Base-by-base conservation (phyloP, 371 early-diverging fungal species). In the Chytridium lagenaria region DNA sequence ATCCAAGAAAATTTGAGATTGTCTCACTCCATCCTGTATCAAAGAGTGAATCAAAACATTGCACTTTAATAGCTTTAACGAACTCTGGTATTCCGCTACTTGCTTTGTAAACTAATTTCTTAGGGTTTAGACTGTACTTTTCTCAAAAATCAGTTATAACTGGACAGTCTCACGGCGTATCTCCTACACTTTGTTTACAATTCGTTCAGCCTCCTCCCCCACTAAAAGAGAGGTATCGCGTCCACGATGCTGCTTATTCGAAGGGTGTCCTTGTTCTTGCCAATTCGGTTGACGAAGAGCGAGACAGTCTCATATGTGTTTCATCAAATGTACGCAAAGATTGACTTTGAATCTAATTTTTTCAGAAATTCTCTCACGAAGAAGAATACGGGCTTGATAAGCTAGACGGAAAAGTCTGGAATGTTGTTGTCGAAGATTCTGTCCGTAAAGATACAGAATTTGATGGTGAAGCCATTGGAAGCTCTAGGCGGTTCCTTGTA, bases 341-440 rank as follows among this genome's bases (percentile, higher is more conserved):
- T 15, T 22, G n/a, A 7, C 34, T 66, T 31, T 12, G 5, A 3
- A 3, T 44, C 34, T 15, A 66, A 40, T 12, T 10, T 44, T 23
- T 40, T 19, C 28, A 66, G 66, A 23, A 19, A 26, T 40, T 66
- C 34, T 40, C 44, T 16, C 66, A 0, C 67, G 28, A 37, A 26
- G 76, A 76, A 67, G n/a, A 68, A 37, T 68, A 67, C 55, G 76
- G 72, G 1, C 33, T 34, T 10, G 49, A 65, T 7, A 28, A 22
- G 63, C 50, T 92, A n/a, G 90, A 90, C 55, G 96, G 96, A 28
- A 91, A 92, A 70, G 87, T 92, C 1, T 89, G 94, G 90, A 89
- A 87, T n/a, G 90, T 94, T 52, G 83, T 87, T 0, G 95, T 37
- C 5, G 61, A 61, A 61, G 61, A 34, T 12, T 33, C 30, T 34